Percentiles rank a stretch among this genome's conserved stretches.
Conservation (phyloP, 2,329 filamentous ascomycete species). For the Epichloe aotearoae region DNA sequence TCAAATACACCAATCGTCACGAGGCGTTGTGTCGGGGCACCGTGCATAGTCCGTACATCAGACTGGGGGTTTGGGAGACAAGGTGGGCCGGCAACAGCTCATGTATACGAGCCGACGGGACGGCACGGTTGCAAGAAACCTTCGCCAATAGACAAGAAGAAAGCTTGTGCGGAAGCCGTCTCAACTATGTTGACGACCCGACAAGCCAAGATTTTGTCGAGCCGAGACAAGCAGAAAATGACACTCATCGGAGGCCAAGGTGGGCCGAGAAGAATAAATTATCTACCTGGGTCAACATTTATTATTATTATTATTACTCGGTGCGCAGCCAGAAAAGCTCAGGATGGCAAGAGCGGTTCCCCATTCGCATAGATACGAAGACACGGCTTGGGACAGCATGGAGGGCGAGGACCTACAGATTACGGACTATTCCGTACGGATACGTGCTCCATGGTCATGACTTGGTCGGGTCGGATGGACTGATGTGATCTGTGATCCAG, state of each 20-base stretch:
- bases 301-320: background rate
- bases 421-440: background rate
- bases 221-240: background rate
- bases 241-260: background rate
- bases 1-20: background rate
- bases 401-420: background rate
- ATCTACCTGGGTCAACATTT: background rate
- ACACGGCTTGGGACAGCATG: background rate
- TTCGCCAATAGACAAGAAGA: background rate
- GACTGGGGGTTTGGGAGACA: background rate
- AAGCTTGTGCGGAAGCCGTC: background rate
- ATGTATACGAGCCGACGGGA: background rate
- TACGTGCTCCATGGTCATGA: too few relatives aligned
- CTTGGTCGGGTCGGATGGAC: background rate
- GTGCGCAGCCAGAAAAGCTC: background rate
- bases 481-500: background rate
- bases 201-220: background rate
- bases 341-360: background rate
- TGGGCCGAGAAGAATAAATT: background rate
- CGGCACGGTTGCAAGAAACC: background rate
- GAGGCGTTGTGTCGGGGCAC: background rate
- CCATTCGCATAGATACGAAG: background rate
- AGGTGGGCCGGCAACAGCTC: slow-evolving; percentile 1
- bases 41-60: background rate
- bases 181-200: background rate